Evolutionary conservation across 768 basidiomycete genomes (phyloP).

Genomic region (Dacryopinax spathularia): DNA sequence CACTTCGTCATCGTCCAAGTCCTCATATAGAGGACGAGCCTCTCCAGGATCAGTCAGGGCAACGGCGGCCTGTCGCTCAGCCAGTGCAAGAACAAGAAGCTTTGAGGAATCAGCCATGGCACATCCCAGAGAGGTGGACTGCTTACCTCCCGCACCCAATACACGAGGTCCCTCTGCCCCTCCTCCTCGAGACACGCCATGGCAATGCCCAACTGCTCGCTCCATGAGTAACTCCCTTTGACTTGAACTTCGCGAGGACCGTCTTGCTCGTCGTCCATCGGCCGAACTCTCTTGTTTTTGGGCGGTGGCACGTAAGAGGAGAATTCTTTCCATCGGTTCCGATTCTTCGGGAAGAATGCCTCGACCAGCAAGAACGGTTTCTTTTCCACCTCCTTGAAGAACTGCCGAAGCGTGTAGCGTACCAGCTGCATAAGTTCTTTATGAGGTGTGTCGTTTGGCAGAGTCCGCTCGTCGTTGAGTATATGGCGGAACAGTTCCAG

Average conservation of each 20-base stretch:
- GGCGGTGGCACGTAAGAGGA: constrained; percentile 24
- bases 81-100: constrained; percentile 19
- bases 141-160: constrained; percentile 72
- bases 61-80: constrained; percentile 24
- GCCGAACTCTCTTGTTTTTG: not conserved
- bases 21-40: constrained; percentile 12
- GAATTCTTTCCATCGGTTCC: constrained; percentile 71
- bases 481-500: constrained; percentile 78
- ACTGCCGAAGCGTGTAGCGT: constrained; percentile 75
- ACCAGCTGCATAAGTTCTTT: constrained; percentile 75
- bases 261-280: constrained; percentile 15
- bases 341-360: constrained; percentile 82
- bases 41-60: constrained; percentile 19
- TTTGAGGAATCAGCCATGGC: not conserved
- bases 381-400: constrained; percentile 81
- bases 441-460: constrained; percentile 63
- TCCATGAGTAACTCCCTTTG: constrained; percentile 79
- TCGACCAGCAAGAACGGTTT: constrained; percentile 81
- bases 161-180: constrained; percentile 47
- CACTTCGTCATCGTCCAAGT: constrained; percentile 17
- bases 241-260: constrained; percentile 56
- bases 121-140: not conserved
- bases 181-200: constrained; percentile 58
- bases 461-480: constrained; percentile 60
- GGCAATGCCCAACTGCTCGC: constrained; percentile 77